Percentiles rank a stretch among this genome's conserved stretches.
These are phyloP conservation scores for Penicillium fuscoglaucum DNA, from an alignment of 2,329 filamentous ascomycete genomes.

Conservation along the genomic window DNA sequence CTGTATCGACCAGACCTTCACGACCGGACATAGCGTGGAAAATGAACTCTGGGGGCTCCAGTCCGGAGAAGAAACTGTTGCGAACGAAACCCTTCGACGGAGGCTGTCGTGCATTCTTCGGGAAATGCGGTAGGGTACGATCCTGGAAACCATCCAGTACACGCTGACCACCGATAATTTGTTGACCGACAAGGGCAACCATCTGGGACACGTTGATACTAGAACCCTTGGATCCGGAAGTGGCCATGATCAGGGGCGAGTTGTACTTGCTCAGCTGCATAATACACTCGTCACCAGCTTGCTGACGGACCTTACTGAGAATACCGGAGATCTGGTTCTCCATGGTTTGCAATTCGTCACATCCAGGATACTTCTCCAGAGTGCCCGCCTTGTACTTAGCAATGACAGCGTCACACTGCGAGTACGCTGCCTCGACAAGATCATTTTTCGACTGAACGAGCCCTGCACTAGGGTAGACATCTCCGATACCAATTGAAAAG, in stretches of 20 bases:
- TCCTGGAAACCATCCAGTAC: constrained; percentile 96
- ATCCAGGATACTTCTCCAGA: constrained; percentile 81
- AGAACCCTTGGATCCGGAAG: constrained; percentile 93
- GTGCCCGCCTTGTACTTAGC: constrained; percentile 75
- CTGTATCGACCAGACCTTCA: constrained; percentile 97
- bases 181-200: constrained; percentile 95
- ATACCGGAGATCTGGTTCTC: constrained; percentile 90
- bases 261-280: constrained; percentile 87
- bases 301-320: constrained; percentile 85
- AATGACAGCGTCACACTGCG: constrained; percentile 79
- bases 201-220: constrained; percentile 99
- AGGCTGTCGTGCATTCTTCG: constrained; percentile 88
- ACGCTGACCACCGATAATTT: constrained; percentile 92
- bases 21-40: constrained; percentile 98
- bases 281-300: constrained; percentile 89
- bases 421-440: constrained; percentile 76
- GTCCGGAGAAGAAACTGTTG: constrained; percentile 94
- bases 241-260: constrained; percentile 92
- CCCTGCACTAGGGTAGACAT: constrained; percentile 78
- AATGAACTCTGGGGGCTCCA: constrained; percentile 88
- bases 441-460: constrained; percentile 72
- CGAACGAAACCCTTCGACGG: constrained; percentile 94
- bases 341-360: constrained; percentile 86
- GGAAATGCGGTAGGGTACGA: constrained; percentile 89
- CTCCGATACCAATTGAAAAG: constrained; percentile 93